Evolutionary conservation across 441 rosid genomes (phyloP).

Genomic region (Pelargonium citronellum): DNA sequence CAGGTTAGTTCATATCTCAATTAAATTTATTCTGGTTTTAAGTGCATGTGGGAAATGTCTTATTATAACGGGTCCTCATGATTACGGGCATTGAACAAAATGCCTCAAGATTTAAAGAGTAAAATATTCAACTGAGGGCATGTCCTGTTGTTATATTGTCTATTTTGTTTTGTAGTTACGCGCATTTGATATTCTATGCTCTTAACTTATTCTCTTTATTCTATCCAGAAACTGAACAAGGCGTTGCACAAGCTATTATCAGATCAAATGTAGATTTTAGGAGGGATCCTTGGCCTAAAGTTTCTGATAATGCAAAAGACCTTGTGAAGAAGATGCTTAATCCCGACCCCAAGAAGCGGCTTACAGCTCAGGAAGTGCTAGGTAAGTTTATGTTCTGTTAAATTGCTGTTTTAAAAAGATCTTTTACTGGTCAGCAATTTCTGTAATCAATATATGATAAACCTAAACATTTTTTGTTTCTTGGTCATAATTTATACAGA

Average conservation of each 20-base stretch:
- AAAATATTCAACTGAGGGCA: background rate
- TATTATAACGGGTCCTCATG: no score
- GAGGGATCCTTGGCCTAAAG: constrained; percentile 80
- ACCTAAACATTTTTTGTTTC: constrained; percentile 7
- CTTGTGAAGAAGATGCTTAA: constrained; percentile 67
- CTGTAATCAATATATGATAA: constrained; percentile 8
- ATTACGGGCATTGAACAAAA: no score
- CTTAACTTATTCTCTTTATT: background rate
- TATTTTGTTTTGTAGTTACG: background rate
- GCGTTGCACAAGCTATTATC: constrained; percentile 67
- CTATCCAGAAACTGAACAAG: constrained; percentile 67
- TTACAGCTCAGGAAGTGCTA: constrained; percentile 67
- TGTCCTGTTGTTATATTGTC: background rate
- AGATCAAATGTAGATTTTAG: constrained; percentile 53
- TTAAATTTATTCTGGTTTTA: background rate
- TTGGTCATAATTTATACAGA: constrained; percentile 33
- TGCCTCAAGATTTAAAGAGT: no score
- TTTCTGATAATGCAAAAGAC: constrained; percentile 58
- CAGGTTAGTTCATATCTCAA: constrained; percentile 39
- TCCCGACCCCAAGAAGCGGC: constrained; percentile 57
- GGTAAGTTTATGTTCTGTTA: constrained; percentile 32
- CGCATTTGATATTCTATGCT: background rate
- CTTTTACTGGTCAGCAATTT: constrained; percentile 6
- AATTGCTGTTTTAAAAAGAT: background rate
- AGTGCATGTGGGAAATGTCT: background rate